Evolutionary conservation across 2,329 filamentous ascomycete species (phyloP).

Genomic region (Zasmidium cellare): DNA sequence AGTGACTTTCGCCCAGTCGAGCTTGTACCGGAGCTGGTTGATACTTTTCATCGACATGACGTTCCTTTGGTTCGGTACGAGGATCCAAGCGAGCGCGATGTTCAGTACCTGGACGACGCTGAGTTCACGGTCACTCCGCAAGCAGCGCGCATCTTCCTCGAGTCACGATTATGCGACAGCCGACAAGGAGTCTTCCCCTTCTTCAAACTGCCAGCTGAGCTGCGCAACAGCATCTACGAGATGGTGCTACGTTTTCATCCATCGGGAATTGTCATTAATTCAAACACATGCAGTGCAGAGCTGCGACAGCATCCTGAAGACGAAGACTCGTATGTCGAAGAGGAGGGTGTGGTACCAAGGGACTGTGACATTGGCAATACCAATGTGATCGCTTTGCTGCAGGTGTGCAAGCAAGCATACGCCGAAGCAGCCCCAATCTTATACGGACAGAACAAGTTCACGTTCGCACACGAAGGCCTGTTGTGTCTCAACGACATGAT

Average conservation of each 20-base stretch:
- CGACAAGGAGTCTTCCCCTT: background rate
- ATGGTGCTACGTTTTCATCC: background rate
- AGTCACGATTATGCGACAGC: background rate
- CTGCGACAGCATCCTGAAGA: background rate
- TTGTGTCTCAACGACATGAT: background rate
- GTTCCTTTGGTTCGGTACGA: too few species aligned
- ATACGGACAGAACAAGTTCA: conserved; percentile 5
- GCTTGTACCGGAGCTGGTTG: too few species aligned
- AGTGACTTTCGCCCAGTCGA: too few species aligned
- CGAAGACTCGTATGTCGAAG: background rate
- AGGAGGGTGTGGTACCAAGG: background rate
- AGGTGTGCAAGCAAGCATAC: conserved; percentile 6
- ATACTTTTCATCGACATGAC: too few species aligned
- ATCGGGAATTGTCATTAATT: background rate
- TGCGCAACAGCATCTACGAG: background rate
- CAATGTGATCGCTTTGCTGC: background rate
- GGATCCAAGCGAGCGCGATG: too few species aligned
- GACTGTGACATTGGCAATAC: background rate
- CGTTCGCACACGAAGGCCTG: background rate
- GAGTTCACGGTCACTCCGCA: background rate
- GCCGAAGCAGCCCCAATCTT: conserved; percentile 5
- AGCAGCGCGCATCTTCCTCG: background rate
- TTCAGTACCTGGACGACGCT: background rate
- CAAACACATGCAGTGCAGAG: background rate
- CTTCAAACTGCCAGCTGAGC: background rate